Evolutionary conservation across 805 yeast genomes (phyloP), one percentile per base, ranked within the genome.

Genomic region (Candida golubevii): DNA sequence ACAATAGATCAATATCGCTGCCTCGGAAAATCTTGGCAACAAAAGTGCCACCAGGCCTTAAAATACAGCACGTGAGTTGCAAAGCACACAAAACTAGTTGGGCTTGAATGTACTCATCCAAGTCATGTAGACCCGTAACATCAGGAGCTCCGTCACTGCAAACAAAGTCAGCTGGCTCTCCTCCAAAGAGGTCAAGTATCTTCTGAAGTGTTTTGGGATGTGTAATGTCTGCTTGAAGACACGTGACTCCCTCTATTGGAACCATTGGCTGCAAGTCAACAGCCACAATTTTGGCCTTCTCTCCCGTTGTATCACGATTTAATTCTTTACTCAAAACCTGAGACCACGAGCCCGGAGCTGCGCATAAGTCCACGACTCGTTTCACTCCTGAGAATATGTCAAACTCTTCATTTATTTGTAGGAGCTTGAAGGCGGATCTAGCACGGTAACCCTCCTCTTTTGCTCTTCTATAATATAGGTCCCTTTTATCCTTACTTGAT

Each of bases 71-170:
- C 2, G 98, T 90, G 44, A 93, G 71, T 57, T 89, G 96, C 44
- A 93, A 69, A 1, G 99, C 99, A 33, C 97, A 84, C 55, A 90
- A 71, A 41, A 93, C 86, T 45, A 93, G 71, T 61, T 93, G 98
- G 2, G 96, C 97, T 68, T 93, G 99, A 46, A 93, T 86, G 61
- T 91, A 93, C 64, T 93, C 99, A 63, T 93, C 99, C 47, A 93
- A 71, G 65, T 93, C 99, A 61, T 93, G 99, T 41, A 93, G 66
- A 0, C 99, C 99, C 0, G 99, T 93, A 18, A 93, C 99, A 66
- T 93, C 99, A 2, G 99, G 99, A 0, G 99, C 99, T 45, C 99
- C 99, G 63, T 93, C 98, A 57, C 95, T 84, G 57, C 96, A 88
- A 0, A 93, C 96, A 61, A 91, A 85, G 63, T 93, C 99, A 0